A percentile compares a stretch with the other conserved stretches of the same genome.
phyloP scores from a whole-genome alignment of 495 filamentous ascomycete species.

The Penicillium maclennaniae region DNA sequence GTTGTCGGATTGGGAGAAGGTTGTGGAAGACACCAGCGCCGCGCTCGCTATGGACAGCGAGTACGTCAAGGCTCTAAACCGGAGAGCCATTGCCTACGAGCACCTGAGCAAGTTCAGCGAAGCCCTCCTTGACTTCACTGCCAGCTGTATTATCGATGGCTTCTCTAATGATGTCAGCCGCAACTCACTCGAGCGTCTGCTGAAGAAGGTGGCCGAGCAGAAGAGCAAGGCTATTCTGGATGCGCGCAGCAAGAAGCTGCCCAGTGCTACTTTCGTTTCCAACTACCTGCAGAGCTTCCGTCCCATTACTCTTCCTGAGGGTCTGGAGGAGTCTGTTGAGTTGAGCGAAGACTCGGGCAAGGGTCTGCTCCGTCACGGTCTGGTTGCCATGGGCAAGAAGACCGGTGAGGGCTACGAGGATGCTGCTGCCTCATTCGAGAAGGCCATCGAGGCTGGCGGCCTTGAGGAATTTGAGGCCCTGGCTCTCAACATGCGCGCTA shows the following conservation, averaged over 20 bases:
- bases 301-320: slow-evolving; percentile 67
- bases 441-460: slow-evolving; percentile 75
- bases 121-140: slow-evolving; percentile 94
- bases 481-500: slow-evolving; percentile 93
- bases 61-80: slow-evolving; percentile 97
- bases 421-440: slow-evolving; percentile 78
- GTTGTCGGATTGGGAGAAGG: slow-evolving; percentile 86
- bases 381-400: slow-evolving; percentile 75
- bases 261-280: slow-evolving; percentile 91
- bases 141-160: slow-evolving; percentile 96
- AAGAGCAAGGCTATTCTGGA: slow-evolving; percentile 85
- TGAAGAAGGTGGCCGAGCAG: slow-evolving; percentile 95
- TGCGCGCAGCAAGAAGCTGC: slow-evolving; percentile 75
- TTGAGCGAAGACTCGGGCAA: slow-evolving; percentile 74
- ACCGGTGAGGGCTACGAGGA: slow-evolving; percentile 87
- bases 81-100: slow-evolving; percentile 93
- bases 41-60: slow-evolving; percentile 87
- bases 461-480: slow-evolving; percentile 78
- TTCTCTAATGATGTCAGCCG: slow-evolving; percentile 89
- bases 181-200: slow-evolving; percentile 81
- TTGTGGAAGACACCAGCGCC: slow-evolving; percentile 94
- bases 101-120: slow-evolving; percentile 87
- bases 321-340: slow-evolving; percentile 74
- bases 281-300: slow-evolving; percentile 99
- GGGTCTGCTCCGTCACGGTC: slow-evolving; percentile 77